phyloP scores from a whole-genome alignment of 148 eudicot genomes.

The Heliamphora exappendiculata region DNA sequence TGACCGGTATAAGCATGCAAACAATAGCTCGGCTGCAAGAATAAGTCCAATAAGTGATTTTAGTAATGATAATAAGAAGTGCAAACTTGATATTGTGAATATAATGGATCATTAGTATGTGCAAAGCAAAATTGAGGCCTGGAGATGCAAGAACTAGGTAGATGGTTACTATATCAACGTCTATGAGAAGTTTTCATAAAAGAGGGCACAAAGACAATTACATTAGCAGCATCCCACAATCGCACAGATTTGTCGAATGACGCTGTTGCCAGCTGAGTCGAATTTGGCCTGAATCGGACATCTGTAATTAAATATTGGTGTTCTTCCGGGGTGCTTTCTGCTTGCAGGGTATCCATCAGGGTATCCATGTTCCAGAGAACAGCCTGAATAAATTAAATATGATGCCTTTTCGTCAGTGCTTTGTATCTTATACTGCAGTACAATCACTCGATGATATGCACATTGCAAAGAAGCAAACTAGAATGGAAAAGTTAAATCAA shows the following conservation, averaged over 20 bases:
- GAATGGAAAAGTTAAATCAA: not conserved
- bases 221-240: conserved; percentile 91
- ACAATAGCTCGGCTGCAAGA: conserved; percentile 82
- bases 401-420: not conserved
- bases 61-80: conserved; percentile 1
- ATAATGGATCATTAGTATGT: not conserved
- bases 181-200: not conserved
- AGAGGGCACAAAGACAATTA: conserved; percentile 13
- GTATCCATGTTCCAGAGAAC: conserved; percentile 93
- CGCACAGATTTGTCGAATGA: conserved; percentile 85
- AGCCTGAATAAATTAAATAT: conserved; percentile 38
- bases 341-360: conserved; percentile 70
- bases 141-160: conserved; percentile 11
- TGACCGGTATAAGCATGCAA: conserved; percentile 69
- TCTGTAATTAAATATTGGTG: conserved; percentile 68
- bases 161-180: not conserved
- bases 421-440: not conserved
- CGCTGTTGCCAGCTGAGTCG: conserved; percentile 79
- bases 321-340: conserved; percentile 72
- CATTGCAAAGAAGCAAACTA: not conserved
- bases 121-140: not conserved
- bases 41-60: too few species aligned
- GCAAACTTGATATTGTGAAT: not conserved
- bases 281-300: conserved; percentile 79
- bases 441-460: not conserved